Evolutionary conservation across 2,329 filamentous ascomycete genomes (phyloP), one percentile per base, ranked within the genome.

Genomic region (Beauveria sp.): DNA sequence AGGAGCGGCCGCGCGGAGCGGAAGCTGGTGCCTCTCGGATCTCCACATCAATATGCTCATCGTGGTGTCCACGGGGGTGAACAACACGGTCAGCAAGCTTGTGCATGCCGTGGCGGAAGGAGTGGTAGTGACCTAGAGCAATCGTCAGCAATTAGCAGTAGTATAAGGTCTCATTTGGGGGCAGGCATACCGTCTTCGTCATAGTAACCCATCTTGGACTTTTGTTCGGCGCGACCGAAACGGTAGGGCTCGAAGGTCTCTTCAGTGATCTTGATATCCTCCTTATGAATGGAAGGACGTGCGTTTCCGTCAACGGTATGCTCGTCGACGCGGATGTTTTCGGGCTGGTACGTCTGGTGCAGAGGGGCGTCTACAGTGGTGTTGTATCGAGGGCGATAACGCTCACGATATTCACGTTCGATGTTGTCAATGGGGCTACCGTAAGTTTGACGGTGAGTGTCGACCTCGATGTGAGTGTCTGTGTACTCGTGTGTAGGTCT

Each of bases 391-490:
- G 81, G 79, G 67, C 84, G 82, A 75, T 80, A 78, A 66, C 82
- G 83, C 72, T 84, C 76, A 71, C 85, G 84, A 74, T 87, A 87
- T 75, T 86, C 80, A 76, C 82, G 83, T 76, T 88, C 85, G 71
- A 83, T 83, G 67, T 82, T 73, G 76, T 88, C 85, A 73, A 88
- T 80, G 67, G 80, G 76, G 67, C 75, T 79, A 68, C 79, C 73
- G 71, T 76, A 76, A 64, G 76, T 73, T 70, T 77, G 76, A 68
- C 75, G 73, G 66, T 79, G 80, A 66, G 69, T 70, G 74, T 89
- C 81, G 71, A 86, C 79, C 76, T 90, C 84, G 75, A 90, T 77
- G 73, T 85, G 84, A 74, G 84, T 81, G 74, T 88, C 84, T 70
- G 81, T 78, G 79, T 84, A 86, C 70, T 77, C 69, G 66, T 67